Base-by-base conservation (phyloP, 106 monocot genomes). In the Allium cepa region DNA sequence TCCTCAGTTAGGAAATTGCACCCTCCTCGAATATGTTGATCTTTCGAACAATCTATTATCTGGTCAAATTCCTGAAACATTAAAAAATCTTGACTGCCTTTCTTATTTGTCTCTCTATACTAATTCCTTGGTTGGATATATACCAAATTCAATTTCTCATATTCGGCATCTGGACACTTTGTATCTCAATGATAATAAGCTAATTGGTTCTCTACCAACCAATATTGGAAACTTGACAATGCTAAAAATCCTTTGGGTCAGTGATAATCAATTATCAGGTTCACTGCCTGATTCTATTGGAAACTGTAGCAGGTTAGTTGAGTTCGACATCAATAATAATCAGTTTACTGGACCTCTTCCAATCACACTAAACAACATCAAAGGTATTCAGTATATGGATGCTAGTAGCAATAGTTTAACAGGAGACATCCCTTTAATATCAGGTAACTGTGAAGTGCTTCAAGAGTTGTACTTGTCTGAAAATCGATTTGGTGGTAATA, bases 1-100 rank as follows among this genome's bases (percentile, higher is more conserved):
- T 1, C 53, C 67, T 8, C 86, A 86, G 59, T 46, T 93, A 65
- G 85, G 88, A 55, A 91, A 88, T 72, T 88, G 83, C 74, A 73
- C 64, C 8, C 53, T 55, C 15, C 80, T 92, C 45, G 63, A 73
- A 26, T 51, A 76, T 60, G 18, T 96, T 59, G 88, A 92, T 71
- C 72, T 96, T 50, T 82, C 91, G 0, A 27, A 0, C 49, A 88
- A 88, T 46, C 27, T 17, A 13, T 50, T 96, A 51, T 71, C 81
- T 17, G 95, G 92, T 4, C 73, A 86, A 56, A 78, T 96, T 48
- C 95, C 91, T 5, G 75, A 60, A 16, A 50, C 68, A 13, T 61
- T 91, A 26, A 50, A 62, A 16, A 77, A 79, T 55, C 58, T 88
- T 50, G 66, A 59, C 27, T 76, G 56, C 27, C 59, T 92, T 14